Evolutionary conservation across 192 early-diverging fungal genomes (phyloP).

Genomic region (Mortierella antarctica): DNA sequence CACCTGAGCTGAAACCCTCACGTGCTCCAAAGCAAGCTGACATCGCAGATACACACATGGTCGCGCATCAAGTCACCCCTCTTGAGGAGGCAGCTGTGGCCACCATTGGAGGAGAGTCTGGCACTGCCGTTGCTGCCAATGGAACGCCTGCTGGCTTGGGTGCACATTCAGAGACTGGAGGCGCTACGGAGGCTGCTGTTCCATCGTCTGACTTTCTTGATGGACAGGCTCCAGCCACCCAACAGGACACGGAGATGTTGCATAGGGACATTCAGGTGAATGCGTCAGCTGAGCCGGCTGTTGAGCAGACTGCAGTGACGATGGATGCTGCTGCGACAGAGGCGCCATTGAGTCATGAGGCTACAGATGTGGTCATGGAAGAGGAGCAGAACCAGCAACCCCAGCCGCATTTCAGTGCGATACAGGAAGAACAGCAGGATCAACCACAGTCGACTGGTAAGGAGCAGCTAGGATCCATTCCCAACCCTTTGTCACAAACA

Average conservation of each 20-base stretch:
- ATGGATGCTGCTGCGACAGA: not conserved
- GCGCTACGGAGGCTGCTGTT: not conserved
- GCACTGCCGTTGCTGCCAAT: not conserved
- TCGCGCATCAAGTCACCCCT: not conserved
- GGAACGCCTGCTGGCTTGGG: not conserved
- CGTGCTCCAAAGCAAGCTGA: constrained; percentile 11
- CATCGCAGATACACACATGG: not conserved
- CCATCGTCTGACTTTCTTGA: not conserved
- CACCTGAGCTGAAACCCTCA: constrained; percentile 40
- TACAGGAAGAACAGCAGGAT: not conserved
- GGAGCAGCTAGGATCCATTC: not conserved
- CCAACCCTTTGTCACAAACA: not conserved
- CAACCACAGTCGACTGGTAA: not conserved
- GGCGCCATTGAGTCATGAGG: not conserved
- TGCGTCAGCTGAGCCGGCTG: not conserved
- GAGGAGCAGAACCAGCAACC: not conserved
- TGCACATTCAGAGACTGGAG: not conserved
- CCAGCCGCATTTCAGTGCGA: not conserved
- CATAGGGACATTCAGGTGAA: not conserved
- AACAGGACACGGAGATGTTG: constrained; percentile 13
- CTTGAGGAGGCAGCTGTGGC: not conserved
- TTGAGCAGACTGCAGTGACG: not conserved
- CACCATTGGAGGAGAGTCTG: not conserved
- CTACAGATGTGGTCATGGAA: constrained; percentile 8
- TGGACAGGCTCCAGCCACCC: not conserved